Evolutionary conservation across 306 rosid genomes (phyloP).

Genomic region (Trifolium repens): DNA sequence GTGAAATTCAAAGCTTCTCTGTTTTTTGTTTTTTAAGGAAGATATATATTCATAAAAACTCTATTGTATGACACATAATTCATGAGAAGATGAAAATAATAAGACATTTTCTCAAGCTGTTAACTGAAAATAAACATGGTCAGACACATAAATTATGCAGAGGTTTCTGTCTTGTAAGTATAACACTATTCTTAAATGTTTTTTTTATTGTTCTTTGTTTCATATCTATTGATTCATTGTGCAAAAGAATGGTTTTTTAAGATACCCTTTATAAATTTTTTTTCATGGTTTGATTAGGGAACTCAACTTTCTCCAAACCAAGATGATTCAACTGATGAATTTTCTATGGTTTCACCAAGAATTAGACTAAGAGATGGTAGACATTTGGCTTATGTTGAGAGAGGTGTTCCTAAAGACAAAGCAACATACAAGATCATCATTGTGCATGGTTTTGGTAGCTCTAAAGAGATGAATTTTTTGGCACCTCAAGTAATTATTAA

Average conservation of each 20-base stretch:
- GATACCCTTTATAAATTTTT: slow-evolving; percentile 34
- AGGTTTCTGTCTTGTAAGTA: slow-evolving; percentile 44
- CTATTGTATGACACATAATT: slow-evolving; percentile 25
- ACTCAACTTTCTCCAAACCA: slow-evolving; percentile 56
- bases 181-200: neutral
- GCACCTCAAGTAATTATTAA: slow-evolving; percentile 45
- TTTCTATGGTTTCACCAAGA: slow-evolving; percentile 54
- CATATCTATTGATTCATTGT: slow-evolving; percentile 1
- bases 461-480: slow-evolving; percentile 61
- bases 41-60: slow-evolving; percentile 1
- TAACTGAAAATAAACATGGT: slow-evolving; percentile 24
- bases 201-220: neutral
- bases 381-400: slow-evolving; percentile 64
- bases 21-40: neutral
- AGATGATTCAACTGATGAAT: slow-evolving; percentile 46
- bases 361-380: slow-evolving; percentile 73
- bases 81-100: slow-evolving; percentile 44
- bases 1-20: neutral
- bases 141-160: slow-evolving; percentile 43
- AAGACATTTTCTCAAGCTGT: slow-evolving; percentile 29
- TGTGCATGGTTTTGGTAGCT: slow-evolving; percentile 72
- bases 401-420: slow-evolving; percentile 57
- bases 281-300: slow-evolving; percentile 56
- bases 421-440: slow-evolving; percentile 62
- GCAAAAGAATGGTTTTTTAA: neutral